Base-by-base conservation (phyloP, 163 green algal species). In the Chlorella variabilis region DNA sequence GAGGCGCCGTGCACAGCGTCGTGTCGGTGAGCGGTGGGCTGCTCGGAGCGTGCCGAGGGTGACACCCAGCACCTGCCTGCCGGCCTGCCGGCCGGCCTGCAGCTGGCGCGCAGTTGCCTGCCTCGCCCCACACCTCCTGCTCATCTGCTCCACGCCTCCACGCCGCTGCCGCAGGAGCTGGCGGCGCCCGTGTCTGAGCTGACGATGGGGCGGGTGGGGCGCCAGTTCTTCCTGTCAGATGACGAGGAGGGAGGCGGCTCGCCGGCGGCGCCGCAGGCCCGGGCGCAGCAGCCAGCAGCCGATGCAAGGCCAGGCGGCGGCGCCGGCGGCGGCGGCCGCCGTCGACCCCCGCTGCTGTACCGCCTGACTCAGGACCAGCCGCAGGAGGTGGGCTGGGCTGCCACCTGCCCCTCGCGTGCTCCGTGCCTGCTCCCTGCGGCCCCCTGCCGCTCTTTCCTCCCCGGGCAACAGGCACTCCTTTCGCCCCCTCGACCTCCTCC, bases 171-270 rank as follows among this genome's bases (percentile, higher is more conserved):
- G 51, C 73, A 80, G 63, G 76, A 67, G 63, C 61, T 73, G 33
- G 76, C 76, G 13, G 2, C 80, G 61, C 20, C 49, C 65, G 25
- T 82, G 81, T 51, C 78, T 87, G 38, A 45, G 33, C n/a, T 56
- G 1, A 27, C 69, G 25, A 90, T 93, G 58, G 75, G 78, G 0
- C 75, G 85, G 38, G 92, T 87, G 21, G 93, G 92, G 23, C 33
- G 49, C 1, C 92, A 97, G 79, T 95, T 97, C 86, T 96, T 96
- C 82, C 81, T 95, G 41, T 66, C 71, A 6, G 93, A 97, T 36
- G 33, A 63, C n/a, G 71, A 86, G 25, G 49, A 71, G 20, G 71
- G 3, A 18, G 8, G 27, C 7, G 7, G 15, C 38, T 21, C 27
- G 33, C 6, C 29, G 17, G 21, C 11, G 3, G 4, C 18, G 49